Conservation (phyloP, 2,329 filamentous ascomycete genomes). For the Rhinocladiella similis region DNA sequence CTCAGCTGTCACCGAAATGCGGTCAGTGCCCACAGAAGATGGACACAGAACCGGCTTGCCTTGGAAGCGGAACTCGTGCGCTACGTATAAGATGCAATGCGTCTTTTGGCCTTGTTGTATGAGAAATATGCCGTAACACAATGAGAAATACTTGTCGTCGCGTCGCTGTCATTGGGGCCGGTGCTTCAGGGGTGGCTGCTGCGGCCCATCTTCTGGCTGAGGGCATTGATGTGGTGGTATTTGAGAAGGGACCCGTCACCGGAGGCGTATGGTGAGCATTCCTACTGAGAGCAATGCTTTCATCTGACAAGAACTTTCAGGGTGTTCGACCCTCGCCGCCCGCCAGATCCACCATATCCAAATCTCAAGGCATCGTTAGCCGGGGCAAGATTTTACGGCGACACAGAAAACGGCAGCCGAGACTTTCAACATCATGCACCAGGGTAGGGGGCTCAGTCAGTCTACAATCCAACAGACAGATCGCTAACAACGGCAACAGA, state of each 20-base stretch:
- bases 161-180: constrained; percentile 52
- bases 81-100: too few relatives aligned
- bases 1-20: too few relatives aligned
- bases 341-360: constrained; percentile 51
- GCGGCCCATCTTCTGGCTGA: constrained; percentile 47
- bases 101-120: background rate
- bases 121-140: background rate
- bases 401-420: background rate
- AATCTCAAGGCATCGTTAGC: constrained; percentile 35
- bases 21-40: background rate
- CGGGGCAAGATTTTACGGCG: constrained; percentile 26
- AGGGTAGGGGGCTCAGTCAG: background rate
- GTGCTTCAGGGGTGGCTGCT: constrained; percentile 50
- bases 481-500: constrained; percentile 29
- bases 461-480: too few relatives aligned
- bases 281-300: background rate
- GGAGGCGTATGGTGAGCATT: constrained; percentile 55
- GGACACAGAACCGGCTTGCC: background rate
- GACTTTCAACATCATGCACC: constrained; percentile 3
- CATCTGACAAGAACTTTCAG: background rate
- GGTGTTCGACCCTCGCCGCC: constrained; percentile 47
- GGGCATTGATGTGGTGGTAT: constrained; percentile 53
- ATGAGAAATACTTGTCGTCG: constrained; percentile 14
- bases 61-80: too few relatives aligned
- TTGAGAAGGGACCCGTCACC: constrained; percentile 53